These are phyloP conservation scores for Pseudonitzschia multiseries DNA, from an alignment of 108 stramenopile species.

Conservation along the genomic window DNA sequence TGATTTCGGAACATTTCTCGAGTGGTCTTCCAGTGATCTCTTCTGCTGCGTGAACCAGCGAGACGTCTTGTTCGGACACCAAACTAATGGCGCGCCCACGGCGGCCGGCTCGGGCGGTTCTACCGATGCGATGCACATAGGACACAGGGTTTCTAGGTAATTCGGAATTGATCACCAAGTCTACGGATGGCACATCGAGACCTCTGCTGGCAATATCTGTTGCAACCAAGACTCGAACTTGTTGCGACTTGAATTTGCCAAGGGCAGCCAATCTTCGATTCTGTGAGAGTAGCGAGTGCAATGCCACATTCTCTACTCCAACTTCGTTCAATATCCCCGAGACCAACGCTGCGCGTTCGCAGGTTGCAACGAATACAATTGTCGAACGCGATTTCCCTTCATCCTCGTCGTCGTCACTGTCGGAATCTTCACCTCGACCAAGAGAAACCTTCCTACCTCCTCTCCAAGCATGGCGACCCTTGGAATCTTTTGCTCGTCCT, in stretches of 20 bases:
- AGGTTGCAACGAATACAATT: conserved; percentile 97
- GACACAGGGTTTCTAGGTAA: conserved; percentile 91
- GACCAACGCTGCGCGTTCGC: conserved; percentile 90
- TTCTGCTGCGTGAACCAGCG: conserved; percentile 85
- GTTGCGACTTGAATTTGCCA: conserved; percentile 88
- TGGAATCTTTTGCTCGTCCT: conserved; percentile 53
- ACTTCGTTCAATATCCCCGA: conserved; percentile 86
- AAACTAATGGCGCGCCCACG: conserved; percentile 93
- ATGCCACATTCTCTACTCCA: conserved; percentile 86
- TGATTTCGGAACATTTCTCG: conserved; percentile 77
- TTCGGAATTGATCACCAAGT: conserved; percentile 96
- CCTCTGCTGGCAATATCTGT: conserved; percentile 98
- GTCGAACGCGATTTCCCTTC: conserved; percentile 72
- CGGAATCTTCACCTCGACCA: conserved; percentile 18
- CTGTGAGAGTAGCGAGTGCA: conserved; percentile 93
- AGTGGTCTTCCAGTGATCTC: conserved; percentile 64
- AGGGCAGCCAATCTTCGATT: conserved; percentile 89
- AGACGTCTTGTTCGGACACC: conserved; percentile 85
- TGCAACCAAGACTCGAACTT: conserved; percentile 91
- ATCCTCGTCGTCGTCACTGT: conserved; percentile 36
- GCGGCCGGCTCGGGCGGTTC: conserved; percentile 97
- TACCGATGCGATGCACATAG: conserved; percentile 96
- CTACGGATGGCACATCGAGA: conserved; percentile 96
- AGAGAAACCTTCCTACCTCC: conserved; percentile 3
- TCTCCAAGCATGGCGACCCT: conserved; percentile 36